Evolutionary conservation across 177 flowering plant genomes (phyloP).

Genomic region (Vitis hybrid): DNA sequence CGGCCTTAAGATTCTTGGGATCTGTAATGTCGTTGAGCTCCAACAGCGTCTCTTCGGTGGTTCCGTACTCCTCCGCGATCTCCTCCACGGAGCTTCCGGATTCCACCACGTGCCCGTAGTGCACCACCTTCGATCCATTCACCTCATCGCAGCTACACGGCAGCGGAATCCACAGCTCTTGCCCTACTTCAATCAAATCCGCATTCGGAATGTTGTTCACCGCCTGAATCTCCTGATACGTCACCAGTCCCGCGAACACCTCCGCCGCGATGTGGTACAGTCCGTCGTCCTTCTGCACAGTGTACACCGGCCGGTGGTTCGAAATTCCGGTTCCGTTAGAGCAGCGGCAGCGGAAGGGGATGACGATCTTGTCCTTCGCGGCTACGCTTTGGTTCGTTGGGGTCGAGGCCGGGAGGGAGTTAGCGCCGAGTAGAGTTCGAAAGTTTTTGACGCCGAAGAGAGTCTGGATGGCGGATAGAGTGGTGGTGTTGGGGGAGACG

Average conservation of each 20-base stretch:
- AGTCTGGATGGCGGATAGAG: conserved; percentile 34
- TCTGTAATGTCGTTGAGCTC: conserved; percentile 42
- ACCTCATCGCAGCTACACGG: conserved; percentile 89
- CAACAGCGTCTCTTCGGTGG: conserved; percentile 34
- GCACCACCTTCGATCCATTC: conserved; percentile 49
- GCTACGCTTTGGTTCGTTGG: conserved; percentile 17
- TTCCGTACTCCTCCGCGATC: conserved; percentile 59
- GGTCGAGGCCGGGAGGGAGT: conserved; percentile 44
- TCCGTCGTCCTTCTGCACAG: conserved; percentile 44
- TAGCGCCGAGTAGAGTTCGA: conserved; percentile 56
- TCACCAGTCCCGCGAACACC: conserved; percentile 42
- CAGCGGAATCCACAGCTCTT: conserved; percentile 68
- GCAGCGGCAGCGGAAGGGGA: conserved; percentile 76
- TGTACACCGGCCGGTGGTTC: conserved; percentile 46
- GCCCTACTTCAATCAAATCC: conserved; percentile 37
- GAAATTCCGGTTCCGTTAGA: conserved; percentile 62
- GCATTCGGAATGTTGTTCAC: conserved; percentile 44
- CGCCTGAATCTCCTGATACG: conserved; percentile 41
- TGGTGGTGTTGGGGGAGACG: conserved; percentile 57
- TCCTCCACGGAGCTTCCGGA: conserved; percentile 41
- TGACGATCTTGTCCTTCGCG: conserved; percentile 31
- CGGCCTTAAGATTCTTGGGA: conserved; percentile 47
- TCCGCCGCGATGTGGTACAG: conserved; percentile 54
- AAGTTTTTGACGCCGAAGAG: conserved; percentile 43
- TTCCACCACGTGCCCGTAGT: conserved; percentile 72